phyloP scores from a whole-genome alignment of 2,329 filamentous ascomycete species.

The Seiridium cupressi region DNA sequence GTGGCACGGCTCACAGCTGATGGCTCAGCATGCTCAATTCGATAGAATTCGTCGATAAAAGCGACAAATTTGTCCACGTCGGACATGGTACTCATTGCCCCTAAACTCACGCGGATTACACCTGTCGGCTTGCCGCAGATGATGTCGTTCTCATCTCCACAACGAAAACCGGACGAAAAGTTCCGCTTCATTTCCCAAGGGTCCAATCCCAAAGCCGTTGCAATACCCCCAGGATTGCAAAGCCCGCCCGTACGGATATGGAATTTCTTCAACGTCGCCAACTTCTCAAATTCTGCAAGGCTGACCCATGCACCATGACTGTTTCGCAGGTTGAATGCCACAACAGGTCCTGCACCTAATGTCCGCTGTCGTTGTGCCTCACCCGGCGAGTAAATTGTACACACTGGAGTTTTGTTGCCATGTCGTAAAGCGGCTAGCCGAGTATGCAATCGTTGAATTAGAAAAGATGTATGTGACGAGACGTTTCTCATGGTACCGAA shows the following conservation, averaged over 20 bases:
- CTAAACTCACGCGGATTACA: slow-evolving; percentile 79
- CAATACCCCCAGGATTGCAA: slow-evolving; percentile 88
- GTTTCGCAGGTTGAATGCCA: slow-evolving; percentile 81
- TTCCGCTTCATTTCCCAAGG: slow-evolving; percentile 83
- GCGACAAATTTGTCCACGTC: slow-evolving; percentile 72
- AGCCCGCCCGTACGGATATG: slow-evolving; percentile 85
- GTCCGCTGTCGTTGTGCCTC: slow-evolving; percentile 27
- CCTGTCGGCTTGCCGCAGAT: slow-evolving; percentile 85
- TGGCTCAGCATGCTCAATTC: slow-evolving; percentile 16
- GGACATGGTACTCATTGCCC: slow-evolving; percentile 78
- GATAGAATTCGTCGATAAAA: slow-evolving; percentile 72
- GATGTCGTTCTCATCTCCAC: slow-evolving; percentile 79
- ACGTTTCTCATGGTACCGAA: slow-evolving; percentile 71
- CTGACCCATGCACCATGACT: slow-evolving; percentile 72
- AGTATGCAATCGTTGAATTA: slow-evolving; percentile 59
- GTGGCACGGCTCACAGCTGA: not conserved
- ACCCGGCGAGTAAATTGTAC: slow-evolving; percentile 58
- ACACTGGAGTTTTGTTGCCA: slow-evolving; percentile 64
- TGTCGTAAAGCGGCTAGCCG: slow-evolving; percentile 64
- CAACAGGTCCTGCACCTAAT: slow-evolving; percentile 64
- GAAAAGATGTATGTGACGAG: slow-evolving; percentile 66
- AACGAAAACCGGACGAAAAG: slow-evolving; percentile 81
- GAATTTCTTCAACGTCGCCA: slow-evolving; percentile 74
- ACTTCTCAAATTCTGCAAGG: slow-evolving; percentile 82
- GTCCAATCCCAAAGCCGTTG: slow-evolving; percentile 67